Percentiles rank a stretch among this genome's conserved stretches.
Evolutionary conservation across 495 filamentous ascomycete genomes (phyloP).

Genomic region (Penicillium malachiteum): DNA sequence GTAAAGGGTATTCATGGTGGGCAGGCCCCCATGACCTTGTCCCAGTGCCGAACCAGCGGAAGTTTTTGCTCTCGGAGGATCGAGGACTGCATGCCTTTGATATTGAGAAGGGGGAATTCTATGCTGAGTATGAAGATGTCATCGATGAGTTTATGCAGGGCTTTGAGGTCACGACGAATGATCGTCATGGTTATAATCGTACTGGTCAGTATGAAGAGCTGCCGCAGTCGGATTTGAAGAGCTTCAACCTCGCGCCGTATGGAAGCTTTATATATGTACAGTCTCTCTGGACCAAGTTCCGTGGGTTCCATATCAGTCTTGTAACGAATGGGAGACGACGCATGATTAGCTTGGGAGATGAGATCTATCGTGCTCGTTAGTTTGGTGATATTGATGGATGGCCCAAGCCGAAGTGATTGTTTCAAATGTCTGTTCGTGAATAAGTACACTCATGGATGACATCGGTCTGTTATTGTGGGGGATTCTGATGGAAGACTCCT

Average conservation of each 20-base stretch:
- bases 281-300: conserved; percentile 23
- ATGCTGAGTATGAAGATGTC: conserved; percentile 11
- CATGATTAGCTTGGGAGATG: conserved; percentile 25
- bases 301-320: conserved; percentile 27
- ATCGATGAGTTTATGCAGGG: conserved; percentile 24
- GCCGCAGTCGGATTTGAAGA: conserved; percentile 28
- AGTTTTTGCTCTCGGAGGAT: conserved; percentile 28
- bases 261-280: conserved; percentile 29
- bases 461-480: no score
- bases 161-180: conserved; percentile 27
- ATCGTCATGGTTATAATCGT: conserved; percentile 24
- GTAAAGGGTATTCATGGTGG: conserved; percentile 27
- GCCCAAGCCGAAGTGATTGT: conserved; percentile 23
- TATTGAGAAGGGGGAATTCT: conserved; percentile 9
- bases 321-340: conserved; percentile 19
- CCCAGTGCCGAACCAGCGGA: conserved; percentile 26
- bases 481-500: no score
- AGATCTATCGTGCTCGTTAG: conserved; percentile 33
- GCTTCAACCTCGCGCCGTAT: conserved; percentile 29
- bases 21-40: conserved; percentile 31
- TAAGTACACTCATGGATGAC: no score
- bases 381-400: conserved; percentile 31
- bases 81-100: conserved; percentile 26
- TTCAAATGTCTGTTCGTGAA: background rate
- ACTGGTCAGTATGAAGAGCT: conserved; percentile 22